These are phyloP conservation scores for Yamadazyma diospyri DNA, from an alignment of 1,139 yeast genomes.

Conservation along the genomic window DNA sequence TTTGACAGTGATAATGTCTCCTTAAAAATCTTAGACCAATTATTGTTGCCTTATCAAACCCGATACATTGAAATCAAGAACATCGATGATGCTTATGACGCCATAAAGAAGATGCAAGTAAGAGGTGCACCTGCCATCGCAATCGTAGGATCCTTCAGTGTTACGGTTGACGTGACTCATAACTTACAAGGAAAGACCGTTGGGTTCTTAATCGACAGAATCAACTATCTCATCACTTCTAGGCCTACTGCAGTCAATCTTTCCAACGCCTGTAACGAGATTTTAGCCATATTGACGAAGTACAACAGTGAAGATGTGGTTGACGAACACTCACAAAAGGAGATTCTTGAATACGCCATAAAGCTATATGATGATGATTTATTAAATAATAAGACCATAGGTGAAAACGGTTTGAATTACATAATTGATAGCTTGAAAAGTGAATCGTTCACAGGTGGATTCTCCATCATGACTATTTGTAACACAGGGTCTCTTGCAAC, in stretches of 20 bases:
- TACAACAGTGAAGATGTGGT: constrained; percentile 14
- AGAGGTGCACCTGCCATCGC: constrained; percentile 99
- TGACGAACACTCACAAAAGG: constrained; percentile 28
- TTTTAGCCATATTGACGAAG: constrained; percentile 33
- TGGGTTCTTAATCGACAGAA: constrained; percentile 36
- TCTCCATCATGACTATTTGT: constrained; percentile 82
- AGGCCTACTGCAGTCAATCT: constrained; percentile 96
- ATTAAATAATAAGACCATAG: constrained; percentile 70
- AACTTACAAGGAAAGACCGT: constrained; percentile 20
- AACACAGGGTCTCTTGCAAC: constrained; percentile 92
- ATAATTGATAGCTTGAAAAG: constrained; percentile 43
- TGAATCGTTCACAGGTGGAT: constrained; percentile 58
- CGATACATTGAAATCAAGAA: constrained; percentile 57
- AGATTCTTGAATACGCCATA: constrained; percentile 51
- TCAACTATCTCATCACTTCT: constrained; percentile 68
- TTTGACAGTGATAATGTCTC: constrained; percentile 47
- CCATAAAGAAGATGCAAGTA: constrained; percentile 87
- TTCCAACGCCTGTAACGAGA: constrained; percentile 68
- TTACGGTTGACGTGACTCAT: constrained; percentile 62
- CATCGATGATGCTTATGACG: constrained; percentile 72
- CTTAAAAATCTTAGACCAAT: constrained; percentile 74
- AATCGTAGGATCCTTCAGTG: constrained; percentile 82
- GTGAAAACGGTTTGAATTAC: constrained; percentile 76
- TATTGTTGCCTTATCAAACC: constrained; percentile 75
- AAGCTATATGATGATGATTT: constrained; percentile 71